Evolutionary conservation across 106 monocot genomes (phyloP), one percentile per base, ranked within the genome.

Genomic region (Platanthera guangdongensis): DNA sequence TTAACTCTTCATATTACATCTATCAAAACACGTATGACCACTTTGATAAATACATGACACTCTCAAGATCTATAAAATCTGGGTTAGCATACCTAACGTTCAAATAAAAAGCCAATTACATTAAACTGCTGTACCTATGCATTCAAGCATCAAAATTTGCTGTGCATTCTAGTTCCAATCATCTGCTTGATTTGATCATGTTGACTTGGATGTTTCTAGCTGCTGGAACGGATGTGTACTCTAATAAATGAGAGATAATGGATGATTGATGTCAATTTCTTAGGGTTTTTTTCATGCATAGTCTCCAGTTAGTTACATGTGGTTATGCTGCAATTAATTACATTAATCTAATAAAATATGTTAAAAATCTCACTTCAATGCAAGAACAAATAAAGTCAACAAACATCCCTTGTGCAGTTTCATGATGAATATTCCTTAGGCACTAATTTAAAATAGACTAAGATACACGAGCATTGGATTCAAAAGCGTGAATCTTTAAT

Each of bases 381-480:
- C 39, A 65, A 65, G 9, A 6, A 63, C 21, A 8, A 21, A 65
- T 30, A 32, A 32, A 30, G 10, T 32, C 65, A 65, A 12, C 32
- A 65, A 32, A 65, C 59, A 60, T 60, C 59, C n/a, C 65, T 65
- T 65, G 32, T 11, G 32, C 70, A 70, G 10, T 48, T 47, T 48
- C 70, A 70, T 16, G 47, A 70, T 16, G 16, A 48, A 46, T 16
- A 48, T 15, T 47, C 47, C 39, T 11, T 1, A 67, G 14, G 67
- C 32, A 70, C 46, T 67, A 28, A 65, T 39, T 53, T 8, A 67
- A 47, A 19, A 68, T 52, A 55, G 48, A 48, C 68, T 50, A 13
- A 51, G 70, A 77, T 16, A 7, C 53, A 45, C 8, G n/a, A 79
- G 65, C 18, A 59, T 32, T 18, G 76, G 59, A n/a, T 15, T 74